phyloP scores from a whole-genome alignment of 2,329 filamentous ascomycete species.

The Penicillium sp. region DNA sequence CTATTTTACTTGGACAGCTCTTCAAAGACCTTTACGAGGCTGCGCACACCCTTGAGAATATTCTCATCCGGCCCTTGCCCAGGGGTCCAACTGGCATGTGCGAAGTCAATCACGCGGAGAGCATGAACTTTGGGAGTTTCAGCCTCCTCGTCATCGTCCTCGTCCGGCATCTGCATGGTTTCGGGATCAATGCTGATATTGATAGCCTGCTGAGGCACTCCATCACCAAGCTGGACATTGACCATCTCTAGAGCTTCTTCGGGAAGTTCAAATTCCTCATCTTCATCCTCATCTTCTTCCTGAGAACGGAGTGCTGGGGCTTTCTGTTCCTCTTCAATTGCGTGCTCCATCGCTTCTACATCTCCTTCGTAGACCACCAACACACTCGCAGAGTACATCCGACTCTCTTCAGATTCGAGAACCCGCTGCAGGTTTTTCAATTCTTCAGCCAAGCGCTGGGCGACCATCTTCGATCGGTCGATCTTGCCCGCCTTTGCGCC shows the following conservation, averaged over 20 bases:
- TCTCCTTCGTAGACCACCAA: conserved; percentile 67
- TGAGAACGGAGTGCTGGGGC: conserved; percentile 20
- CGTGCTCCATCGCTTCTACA: conserved; percentile 51
- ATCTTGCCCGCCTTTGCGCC: conserved; percentile 42
- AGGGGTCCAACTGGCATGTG: conserved; percentile 81
- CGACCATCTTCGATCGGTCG: conserved; percentile 46
- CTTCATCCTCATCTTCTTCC: conserved; percentile 34
- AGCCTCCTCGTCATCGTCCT: conserved; percentile 56
- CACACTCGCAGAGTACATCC: conserved; percentile 66
- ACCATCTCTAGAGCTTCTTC: conserved; percentile 33
- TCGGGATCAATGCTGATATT: conserved; percentile 38
- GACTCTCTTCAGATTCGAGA: conserved; percentile 57
- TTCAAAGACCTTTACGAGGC: conserved; percentile 67
- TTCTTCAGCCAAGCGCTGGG: conserved; percentile 41
- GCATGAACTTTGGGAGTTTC: conserved; percentile 66
- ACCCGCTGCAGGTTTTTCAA: conserved; percentile 47
- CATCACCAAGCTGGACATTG: conserved; percentile 30
- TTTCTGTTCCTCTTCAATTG: conserved; percentile 47
- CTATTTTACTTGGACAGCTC: conserved; percentile 50
- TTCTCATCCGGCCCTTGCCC: conserved; percentile 87
- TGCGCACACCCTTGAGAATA: conserved; percentile 69
- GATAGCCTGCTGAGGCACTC: conserved; percentile 31
- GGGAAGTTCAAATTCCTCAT: conserved; percentile 30
- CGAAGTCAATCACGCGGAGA: conserved; percentile 94
- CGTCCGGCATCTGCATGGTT: conserved; percentile 45